Conservation (phyloP, 164 flowering plant genomes). For the Umbellularia californica region DNA sequence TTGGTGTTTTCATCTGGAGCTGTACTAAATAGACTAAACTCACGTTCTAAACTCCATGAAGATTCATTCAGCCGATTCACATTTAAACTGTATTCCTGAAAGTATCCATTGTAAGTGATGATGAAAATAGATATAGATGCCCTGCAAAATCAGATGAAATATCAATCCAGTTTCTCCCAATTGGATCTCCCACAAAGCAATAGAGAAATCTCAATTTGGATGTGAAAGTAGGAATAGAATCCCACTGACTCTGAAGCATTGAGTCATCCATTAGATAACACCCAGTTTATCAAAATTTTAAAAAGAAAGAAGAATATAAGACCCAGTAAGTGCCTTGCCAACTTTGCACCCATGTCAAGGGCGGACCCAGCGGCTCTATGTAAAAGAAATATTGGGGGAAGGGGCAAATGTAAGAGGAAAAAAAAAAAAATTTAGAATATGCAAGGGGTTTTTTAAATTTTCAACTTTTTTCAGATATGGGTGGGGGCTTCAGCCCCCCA, state of each 20-base stretch:
- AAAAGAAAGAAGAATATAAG: background rate
- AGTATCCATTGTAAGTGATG: slow-evolving; percentile 62
- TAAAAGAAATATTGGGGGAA: background rate
- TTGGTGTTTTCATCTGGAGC: background rate
- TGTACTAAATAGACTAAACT: slow-evolving; percentile 54
- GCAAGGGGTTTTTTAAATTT: too few relatives aligned
- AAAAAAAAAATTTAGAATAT: too few relatives aligned
- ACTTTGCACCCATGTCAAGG: background rate
- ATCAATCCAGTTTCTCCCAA: background rate
- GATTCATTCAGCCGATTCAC: slow-evolving; percentile 48
- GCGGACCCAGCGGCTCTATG: too few relatives aligned
- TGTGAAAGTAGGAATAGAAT: background rate
- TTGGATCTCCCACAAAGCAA: too few relatives aligned
- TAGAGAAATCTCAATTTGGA: background rate
- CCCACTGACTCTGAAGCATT: background rate
- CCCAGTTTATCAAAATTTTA: too few relatives aligned
- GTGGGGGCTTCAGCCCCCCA: too few relatives aligned
- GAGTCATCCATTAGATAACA: too few relatives aligned
- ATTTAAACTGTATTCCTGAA: slow-evolving; percentile 56
- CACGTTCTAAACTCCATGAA: slow-evolving; percentile 69
- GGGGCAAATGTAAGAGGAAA: too few relatives aligned
- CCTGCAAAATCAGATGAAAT: slow-evolving; percentile 29
- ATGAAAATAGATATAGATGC: slow-evolving; percentile 55
- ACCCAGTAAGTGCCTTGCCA: background rate
- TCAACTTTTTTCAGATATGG: too few relatives aligned